Evolutionary conservation across 371 early-diverging fungal genomes (phyloP).

Genomic region (Circinella umbellata): DNA sequence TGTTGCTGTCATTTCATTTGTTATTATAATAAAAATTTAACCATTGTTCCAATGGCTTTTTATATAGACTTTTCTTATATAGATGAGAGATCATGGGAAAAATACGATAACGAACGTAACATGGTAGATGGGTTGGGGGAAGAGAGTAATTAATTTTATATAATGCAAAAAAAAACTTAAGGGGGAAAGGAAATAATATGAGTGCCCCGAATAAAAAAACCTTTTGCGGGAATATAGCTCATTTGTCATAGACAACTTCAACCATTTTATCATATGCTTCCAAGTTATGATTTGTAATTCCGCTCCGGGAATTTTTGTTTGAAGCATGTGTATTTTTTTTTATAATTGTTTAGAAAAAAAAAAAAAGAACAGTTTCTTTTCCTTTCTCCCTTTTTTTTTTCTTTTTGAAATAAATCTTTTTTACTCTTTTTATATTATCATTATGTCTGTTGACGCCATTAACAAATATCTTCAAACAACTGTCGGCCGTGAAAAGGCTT

Average conservation of each 20-base stretch:
- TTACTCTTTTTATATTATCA: neutral
- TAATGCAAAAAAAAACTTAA: neutral
- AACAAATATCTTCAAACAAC: constrained; percentile 66
- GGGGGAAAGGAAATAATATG: neutral
- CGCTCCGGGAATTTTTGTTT: constrained; percentile 6
- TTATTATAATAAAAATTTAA: no score
- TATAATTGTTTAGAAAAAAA: neutral
- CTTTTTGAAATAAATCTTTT: neutral
- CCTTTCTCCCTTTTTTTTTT: neutral
- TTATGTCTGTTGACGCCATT: constrained; percentile 32
- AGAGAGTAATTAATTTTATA: neutral
- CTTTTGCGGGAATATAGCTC: constrained; percentile 7
- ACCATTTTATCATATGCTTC: neutral
- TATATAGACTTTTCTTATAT: no score
- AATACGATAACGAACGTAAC: no score
- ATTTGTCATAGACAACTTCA: constrained; percentile 1
- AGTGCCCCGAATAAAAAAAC: neutral
- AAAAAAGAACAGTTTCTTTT: neutral
- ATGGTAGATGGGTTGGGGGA: no score
- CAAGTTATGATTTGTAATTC: neutral
- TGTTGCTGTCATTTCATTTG: no score
- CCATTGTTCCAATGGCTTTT: no score
- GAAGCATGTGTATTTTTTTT: neutral
- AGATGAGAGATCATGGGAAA: no score
- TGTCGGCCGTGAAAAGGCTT: constrained; percentile 82